A percentile compares a stretch with the other conserved stretches of the same genome.
Evolutionary conservation across 768 basidiomycete genomes (phyloP).

Genomic region (Tricholoma matsutake): DNA sequence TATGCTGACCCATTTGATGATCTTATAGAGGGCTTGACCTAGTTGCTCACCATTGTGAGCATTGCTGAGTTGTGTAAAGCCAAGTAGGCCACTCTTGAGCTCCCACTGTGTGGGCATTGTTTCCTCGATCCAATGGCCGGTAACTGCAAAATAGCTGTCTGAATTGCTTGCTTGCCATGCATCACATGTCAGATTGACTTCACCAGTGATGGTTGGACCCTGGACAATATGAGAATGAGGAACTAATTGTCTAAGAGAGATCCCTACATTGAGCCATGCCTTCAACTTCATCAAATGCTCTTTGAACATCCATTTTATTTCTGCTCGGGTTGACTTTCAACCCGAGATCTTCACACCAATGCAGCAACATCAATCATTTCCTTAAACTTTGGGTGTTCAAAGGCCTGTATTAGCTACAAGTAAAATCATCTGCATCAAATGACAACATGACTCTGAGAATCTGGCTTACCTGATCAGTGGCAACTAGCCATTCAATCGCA

Average conservation of each 20-base stretch:
- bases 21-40: too few species aligned
- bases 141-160: too few species aligned
- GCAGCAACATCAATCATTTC: constrained; percentile 37
- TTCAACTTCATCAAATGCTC: constrained; percentile 6
- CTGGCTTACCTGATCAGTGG: constrained; percentile 36
- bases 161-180: too few species aligned
- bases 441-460: neutral
- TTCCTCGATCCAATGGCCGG: too few species aligned
- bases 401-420: too few species aligned
- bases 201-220: too few species aligned
- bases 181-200: too few species aligned
- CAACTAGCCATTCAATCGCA: constrained; percentile 32
- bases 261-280: neutral
- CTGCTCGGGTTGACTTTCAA: constrained; percentile 20
- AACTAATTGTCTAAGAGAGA: too few species aligned
- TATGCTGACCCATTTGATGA: constrained; percentile 24
- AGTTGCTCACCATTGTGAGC: constrained; percentile 34
- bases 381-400: constrained; percentile 31
- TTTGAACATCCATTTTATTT: constrained; percentile 31
- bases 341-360: constrained; percentile 33
- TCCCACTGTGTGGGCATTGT: too few species aligned
- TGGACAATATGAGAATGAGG: too few species aligned
- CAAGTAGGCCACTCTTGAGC: too few species aligned
- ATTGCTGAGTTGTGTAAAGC: constrained; percentile 31
- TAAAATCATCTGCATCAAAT: too few species aligned